Evolutionary conservation across 2,329 filamentous ascomycete genomes (phyloP), one percentile per base, ranked within the genome.

Genomic region (Sphaerulina populicola): DNA sequence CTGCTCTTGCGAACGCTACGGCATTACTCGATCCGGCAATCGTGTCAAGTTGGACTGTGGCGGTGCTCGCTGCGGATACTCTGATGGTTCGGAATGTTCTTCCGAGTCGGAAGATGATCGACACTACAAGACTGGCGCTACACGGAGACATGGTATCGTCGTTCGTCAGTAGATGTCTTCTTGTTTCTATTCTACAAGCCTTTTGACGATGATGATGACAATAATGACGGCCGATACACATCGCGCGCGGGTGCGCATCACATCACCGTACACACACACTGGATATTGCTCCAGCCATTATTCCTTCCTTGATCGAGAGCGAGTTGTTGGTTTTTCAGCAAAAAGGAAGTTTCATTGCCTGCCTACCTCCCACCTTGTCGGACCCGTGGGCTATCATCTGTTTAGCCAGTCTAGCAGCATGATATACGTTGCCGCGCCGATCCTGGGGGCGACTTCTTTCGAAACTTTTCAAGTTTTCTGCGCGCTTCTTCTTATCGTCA

Each of bases 31-130:
- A 73, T 83, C 85, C 70, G 64, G 90, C 67, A 86, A 94, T 71
- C 84, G 90, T 65, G 86, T 97, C 79, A 93, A 91, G 80, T 82
- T 96, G 70, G 90, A 96, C 80, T 97, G 91, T 67, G 89, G 89
- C 62, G 91, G 91, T 62, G 77, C 82, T 56, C 84, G 88, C 68
- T 96, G 91, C 73, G 87, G 88, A 65, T 93, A 86, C 73, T 80
- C 79, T 58, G 81, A 85, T 55, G 79, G 77, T 57, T 79, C 75
- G 47, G 79, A 80, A 50, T 88, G 83, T 76, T 88, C 82, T 60
- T 85, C 78, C 62, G 83, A 83, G 61, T 70, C 64, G 38, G 82
- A 84, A 57, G 80, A 82, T 63, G 72, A 61, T 37, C 44, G 35
- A 12, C 44, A 35, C 27, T 57, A 58, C 48, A 51, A 57, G 44